Base-by-base conservation (phyloP, 2,329 filamentous ascomycete genomes). In the Claviceps sp. region DNA sequence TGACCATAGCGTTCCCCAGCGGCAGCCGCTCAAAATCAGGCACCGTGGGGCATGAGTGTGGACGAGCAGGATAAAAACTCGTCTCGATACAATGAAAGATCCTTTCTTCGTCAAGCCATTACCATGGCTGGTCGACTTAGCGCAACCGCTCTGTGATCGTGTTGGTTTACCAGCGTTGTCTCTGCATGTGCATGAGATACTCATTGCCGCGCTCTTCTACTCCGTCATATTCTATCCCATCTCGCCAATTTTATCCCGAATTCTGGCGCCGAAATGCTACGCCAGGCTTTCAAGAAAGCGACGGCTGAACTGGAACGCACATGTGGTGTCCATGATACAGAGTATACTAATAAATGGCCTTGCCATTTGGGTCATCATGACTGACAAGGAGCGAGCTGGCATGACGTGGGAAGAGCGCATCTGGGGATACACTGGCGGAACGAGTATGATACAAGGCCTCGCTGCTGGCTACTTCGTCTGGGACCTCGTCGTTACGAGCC, bases 381-480 rank as follows among this genome's bases (percentile, higher is more conserved):
- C 64, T 43, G 87, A 93, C 65, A 70, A 81, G 42, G 85, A 89
- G 65, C 76, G 87, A 54, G 72, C 68, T 58, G 69, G 70, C 47
- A 87, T 88, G 80, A 71, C 78, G 60, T 80, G 77, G 71, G 73
- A 82, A 60, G 80, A 82, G 63, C 77, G 84, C 34, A 72, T 93
- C 24, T 90, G 84, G 78, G 87, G 85, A 34, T 93, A 94, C 63
- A 86, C 82, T 7, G 84, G 85, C 34, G 78, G 76, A 16, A 73
- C 75, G 37, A 87, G 83, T 44, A 76, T 91, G 72, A 78, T 90
- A 51, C 85, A 89, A 67, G 84, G 82, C 10, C 75, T 90, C 59
- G 87, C 86, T 1, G 75, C 81, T 22, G 88, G 88, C 10, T 94
- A 94, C 65, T 94, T 94, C 63, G 67, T 91, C 49, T 94, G 87